Percentiles rank a stretch among this genome's conserved stretches.
Conservation (phyloP, 2,329 filamentous ascomycete species). For the Talaromyces islandicus region DNA sequence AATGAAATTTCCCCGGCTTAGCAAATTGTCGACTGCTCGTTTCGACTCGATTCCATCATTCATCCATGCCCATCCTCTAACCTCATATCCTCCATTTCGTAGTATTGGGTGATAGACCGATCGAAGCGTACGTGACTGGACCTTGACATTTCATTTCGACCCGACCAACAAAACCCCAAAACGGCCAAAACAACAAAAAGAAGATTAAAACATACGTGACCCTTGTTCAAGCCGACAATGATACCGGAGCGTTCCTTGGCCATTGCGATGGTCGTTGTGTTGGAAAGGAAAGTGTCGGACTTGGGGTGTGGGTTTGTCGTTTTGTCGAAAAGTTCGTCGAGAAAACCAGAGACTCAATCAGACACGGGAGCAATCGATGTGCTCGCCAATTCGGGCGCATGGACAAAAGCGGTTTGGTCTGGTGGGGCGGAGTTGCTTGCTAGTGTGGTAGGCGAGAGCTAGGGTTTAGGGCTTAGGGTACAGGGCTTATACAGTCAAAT, state of each 20-base stretch:
- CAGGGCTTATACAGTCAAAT: too few species aligned
- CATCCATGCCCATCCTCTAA: background rate
- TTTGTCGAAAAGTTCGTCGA: slow-evolving; percentile 1
- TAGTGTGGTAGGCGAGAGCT: slow-evolving; percentile 26
- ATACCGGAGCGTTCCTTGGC: slow-evolving; percentile 49
- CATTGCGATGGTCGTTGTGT: slow-evolving; percentile 34
- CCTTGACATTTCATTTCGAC: background rate
- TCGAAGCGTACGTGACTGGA: background rate
- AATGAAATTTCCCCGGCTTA: background rate
- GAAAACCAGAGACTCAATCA: background rate
- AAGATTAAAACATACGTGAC: slow-evolving; percentile 53
- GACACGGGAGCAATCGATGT: slow-evolving; percentile 11
- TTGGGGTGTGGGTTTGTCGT: slow-evolving; percentile 24
- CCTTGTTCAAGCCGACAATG: slow-evolving; percentile 58
- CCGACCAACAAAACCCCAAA: background rate
- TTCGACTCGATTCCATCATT: background rate
- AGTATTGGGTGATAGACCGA: background rate
- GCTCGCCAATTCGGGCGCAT: background rate
- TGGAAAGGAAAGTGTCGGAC: slow-evolving; percentile 11
- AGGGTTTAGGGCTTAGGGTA: slow-evolving; percentile 36
- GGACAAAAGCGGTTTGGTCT: slow-evolving; percentile 24
- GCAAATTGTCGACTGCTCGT: background rate
- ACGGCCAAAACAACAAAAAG: background rate
- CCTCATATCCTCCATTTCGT: background rate
- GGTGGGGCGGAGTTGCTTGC: slow-evolving; percentile 16